Evolutionary conservation across 106 monocot species (phyloP).

Genomic region (Dioscorea zingiberensis): DNA sequence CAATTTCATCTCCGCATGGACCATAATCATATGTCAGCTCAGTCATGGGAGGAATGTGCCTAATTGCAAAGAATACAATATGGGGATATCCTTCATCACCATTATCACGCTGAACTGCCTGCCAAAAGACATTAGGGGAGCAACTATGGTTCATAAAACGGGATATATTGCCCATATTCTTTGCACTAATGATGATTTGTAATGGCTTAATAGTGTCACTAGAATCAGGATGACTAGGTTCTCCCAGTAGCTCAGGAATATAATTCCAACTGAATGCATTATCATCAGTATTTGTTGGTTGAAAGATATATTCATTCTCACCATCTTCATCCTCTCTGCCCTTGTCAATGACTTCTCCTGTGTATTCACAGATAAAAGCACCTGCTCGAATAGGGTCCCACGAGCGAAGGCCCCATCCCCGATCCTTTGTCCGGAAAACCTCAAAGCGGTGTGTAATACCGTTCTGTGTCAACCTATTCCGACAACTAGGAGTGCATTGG

Average conservation of each 20-base stretch:
- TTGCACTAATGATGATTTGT: conserved; percentile 53
- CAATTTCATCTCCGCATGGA: conserved; percentile 9
- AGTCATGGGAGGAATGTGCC: conserved; percentile 78
- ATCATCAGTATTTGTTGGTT: conserved; percentile 23
- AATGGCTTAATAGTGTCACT: conserved; percentile 26
- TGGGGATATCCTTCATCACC: conserved; percentile 61
- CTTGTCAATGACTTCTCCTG: conserved; percentile 55
- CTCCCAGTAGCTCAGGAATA: conserved; percentile 64
- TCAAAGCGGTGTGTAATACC: conserved; percentile 37
- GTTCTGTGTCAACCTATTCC: conserved; percentile 39
- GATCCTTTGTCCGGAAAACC: conserved; percentile 32
- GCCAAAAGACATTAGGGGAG: conserved; percentile 78
- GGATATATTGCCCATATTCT: conserved; percentile 56
- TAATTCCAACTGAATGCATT: conserved; percentile 67
- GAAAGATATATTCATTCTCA: conserved; percentile 65
- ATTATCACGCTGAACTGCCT: conserved; percentile 65
- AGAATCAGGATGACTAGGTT: conserved; percentile 28
- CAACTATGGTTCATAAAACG: conserved; percentile 94
- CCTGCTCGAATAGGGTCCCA: conserved; percentile 48
- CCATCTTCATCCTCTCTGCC: conserved; percentile 23
- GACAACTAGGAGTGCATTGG: conserved; percentile 40
- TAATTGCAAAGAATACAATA: conserved; percentile 74
- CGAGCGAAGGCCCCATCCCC: conserved; percentile 37
- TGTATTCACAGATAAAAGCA: conserved; percentile 45
- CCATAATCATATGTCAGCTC: conserved; percentile 87